phyloP scores from a whole-genome alignment of 2,329 filamentous ascomycete genomes.

The Venturia nashicola region DNA sequence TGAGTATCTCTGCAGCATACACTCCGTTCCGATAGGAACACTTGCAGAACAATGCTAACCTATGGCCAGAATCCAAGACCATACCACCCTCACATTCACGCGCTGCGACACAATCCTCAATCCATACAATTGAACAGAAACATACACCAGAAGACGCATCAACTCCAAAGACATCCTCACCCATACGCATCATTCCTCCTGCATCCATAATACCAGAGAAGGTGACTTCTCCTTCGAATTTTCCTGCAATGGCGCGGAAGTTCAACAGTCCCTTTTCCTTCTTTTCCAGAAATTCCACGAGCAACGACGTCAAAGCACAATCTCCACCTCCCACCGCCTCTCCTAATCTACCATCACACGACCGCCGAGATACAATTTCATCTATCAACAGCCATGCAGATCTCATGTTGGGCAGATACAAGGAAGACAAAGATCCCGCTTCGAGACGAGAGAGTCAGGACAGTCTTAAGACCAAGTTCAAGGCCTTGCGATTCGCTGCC shows the following conservation, averaged over 20 bases:
- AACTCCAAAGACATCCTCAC: slow-evolving; percentile 13
- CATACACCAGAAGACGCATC: slow-evolving; percentile 24
- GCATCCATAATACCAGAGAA: slow-evolving; percentile 15
- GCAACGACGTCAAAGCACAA: slow-evolving; percentile 40
- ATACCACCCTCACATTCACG: not conserved
- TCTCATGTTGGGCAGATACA: slow-evolving; percentile 63
- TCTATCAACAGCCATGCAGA: slow-evolving; percentile 75
- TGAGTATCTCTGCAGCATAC: not conserved
- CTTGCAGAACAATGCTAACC: not conserved
- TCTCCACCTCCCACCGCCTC: slow-evolving; percentile 42
- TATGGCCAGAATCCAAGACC: not conserved
- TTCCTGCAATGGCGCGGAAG: slow-evolving; percentile 46
- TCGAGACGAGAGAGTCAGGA: slow-evolving; percentile 22
- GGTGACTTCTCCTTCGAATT: slow-evolving; percentile 21
- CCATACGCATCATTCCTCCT: not conserved
- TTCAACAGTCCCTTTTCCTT: slow-evolving; percentile 81
- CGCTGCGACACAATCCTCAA: slow-evolving; percentile 1
- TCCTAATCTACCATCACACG: slow-evolving; percentile 18
- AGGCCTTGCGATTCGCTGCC: slow-evolving; percentile 31
- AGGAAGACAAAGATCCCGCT: slow-evolving; percentile 37
- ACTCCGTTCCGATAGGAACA: not conserved
- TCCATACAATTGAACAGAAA: slow-evolving; percentile 23
- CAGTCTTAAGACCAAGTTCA: slow-evolving; percentile 35
- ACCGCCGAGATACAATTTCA: slow-evolving; percentile 63
- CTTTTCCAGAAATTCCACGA: slow-evolving; percentile 55